Percentiles rank a stretch among this genome's conserved stretches.
These are phyloP conservation scores for Venturia effusa DNA, from an alignment of 2,329 filamentous ascomycete species.

Conservation along the genomic window DNA sequence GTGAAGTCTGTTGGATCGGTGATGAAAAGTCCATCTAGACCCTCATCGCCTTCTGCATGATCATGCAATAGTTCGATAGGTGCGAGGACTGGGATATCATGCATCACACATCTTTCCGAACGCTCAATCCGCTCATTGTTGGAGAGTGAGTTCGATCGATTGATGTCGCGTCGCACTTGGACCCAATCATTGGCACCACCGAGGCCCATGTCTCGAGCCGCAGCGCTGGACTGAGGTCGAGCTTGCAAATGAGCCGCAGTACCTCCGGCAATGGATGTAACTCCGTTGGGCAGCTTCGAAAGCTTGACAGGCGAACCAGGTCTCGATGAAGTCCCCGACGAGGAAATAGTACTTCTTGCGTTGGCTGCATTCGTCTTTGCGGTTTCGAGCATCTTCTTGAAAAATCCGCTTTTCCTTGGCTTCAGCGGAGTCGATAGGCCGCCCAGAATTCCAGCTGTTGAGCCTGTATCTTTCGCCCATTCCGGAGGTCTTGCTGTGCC, in stretches of 20 bases:
- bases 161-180: constrained; percentile 91
- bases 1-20: constrained; percentile 71
- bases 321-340: constrained; percentile 28
- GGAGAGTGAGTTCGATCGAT: constrained; percentile 87
- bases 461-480: constrained; percentile 46
- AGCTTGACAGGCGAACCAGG: constrained; percentile 20
- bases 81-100: constrained; percentile 79
- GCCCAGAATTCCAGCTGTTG: constrained; percentile 60
- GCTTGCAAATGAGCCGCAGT: constrained; percentile 17
- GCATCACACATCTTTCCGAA: constrained; percentile 84
- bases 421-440: constrained; percentile 62
- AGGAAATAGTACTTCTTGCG: constrained; percentile 73
- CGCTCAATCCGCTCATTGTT: constrained; percentile 77
- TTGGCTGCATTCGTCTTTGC: constrained; percentile 90
- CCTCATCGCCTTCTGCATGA: constrained; percentile 80
- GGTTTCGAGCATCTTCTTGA: constrained; percentile 89
- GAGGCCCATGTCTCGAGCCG: constrained; percentile 59
- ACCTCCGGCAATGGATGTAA: constrained; percentile 45
- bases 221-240: constrained; percentile 15
- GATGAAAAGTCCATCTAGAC: constrained; percentile 74
- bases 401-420: constrained; percentile 73
- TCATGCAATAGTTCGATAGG: constrained; percentile 84
- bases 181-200: constrained; percentile 72
- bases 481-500: constrained; percentile 45
- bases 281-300: constrained; percentile 26